Conservation (phyloP, 2,329 filamentous ascomycete genomes). For the Fusarium avenaceum region DNA sequence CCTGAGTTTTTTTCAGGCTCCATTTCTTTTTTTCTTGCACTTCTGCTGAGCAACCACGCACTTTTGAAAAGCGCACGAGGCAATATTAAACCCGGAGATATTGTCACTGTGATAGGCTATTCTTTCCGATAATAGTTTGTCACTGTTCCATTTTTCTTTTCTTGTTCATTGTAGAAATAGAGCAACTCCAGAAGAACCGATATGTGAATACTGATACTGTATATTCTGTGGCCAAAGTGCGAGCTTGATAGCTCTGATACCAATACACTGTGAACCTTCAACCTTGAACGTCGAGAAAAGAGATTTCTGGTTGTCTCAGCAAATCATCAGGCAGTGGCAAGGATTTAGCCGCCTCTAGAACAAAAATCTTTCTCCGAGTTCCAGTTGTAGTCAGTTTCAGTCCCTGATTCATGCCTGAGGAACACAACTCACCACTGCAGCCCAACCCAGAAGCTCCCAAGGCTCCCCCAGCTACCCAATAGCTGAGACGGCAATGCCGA, state of each 20-base stretch:
- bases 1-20: constrained; percentile 51
- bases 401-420: constrained; percentile 19
- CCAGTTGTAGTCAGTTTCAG: background rate
- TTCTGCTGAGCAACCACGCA: constrained; percentile 30
- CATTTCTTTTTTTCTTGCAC: constrained; percentile 36
- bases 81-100: constrained; percentile 35
- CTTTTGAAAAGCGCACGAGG: constrained; percentile 27
- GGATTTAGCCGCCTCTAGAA: constrained; percentile 34
- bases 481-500: constrained; percentile 36
- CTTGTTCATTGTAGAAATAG: background rate
- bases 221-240: constrained; percentile 22
- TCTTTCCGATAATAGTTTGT: background rate
- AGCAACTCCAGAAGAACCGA: background rate
- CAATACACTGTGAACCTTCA: constrained; percentile 24
- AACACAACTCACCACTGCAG: constrained; percentile 16
- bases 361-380: constrained; percentile 23
- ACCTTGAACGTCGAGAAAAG: constrained; percentile 20
- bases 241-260: constrained; percentile 1
- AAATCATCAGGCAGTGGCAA: constrained; percentile 35
- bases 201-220: background rate
- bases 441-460: constrained; percentile 17
- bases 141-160: background rate
- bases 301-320: constrained; percentile 24
- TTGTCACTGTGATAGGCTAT: constrained; percentile 1
- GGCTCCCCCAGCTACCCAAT: constrained; percentile 8